Percentiles rank a stretch among this genome's conserved stretches.
phyloP scores from a whole-genome alignment of 2,329 filamentous ascomycete genomes.

The Clarireedia sp. region DNA sequence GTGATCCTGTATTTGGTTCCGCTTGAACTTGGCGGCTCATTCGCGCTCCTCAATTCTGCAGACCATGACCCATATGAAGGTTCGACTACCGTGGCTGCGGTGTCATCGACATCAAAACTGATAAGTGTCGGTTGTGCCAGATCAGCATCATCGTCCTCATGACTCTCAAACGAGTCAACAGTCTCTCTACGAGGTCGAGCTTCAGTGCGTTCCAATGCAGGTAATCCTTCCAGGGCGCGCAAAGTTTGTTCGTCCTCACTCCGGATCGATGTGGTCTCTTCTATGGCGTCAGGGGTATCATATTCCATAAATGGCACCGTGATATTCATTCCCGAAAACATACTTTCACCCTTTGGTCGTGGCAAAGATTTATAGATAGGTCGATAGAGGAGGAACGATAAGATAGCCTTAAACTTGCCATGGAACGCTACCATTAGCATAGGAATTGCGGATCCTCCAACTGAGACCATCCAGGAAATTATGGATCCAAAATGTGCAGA shows the following conservation, averaged over 20 bases:
- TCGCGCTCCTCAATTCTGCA: constrained; percentile 29
- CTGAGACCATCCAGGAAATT: constrained; percentile 13
- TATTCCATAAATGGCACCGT: constrained; percentile 17
- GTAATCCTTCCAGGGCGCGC: constrained; percentile 26
- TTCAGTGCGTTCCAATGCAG: constrained; percentile 15
- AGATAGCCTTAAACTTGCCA: constrained; percentile 19
- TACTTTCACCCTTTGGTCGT: constrained; percentile 24
- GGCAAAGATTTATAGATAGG: constrained; percentile 27
- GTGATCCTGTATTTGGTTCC: constrained; percentile 25
- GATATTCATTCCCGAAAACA: constrained; percentile 20
- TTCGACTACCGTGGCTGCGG: constrained; percentile 12
- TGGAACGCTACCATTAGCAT: constrained; percentile 21
- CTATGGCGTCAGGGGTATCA: constrained; percentile 18
- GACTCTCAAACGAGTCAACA: constrained; percentile 23
- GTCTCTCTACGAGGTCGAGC: constrained; percentile 12
- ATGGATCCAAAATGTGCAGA: constrained; percentile 12
- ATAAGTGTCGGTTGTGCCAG: constrained; percentile 27
- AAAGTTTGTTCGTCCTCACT: constrained; percentile 24
- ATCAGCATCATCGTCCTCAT: constrained; percentile 27
- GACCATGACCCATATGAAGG: constrained; percentile 26
- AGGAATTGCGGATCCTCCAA: constrained; percentile 20
- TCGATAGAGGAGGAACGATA: constrained; percentile 22
- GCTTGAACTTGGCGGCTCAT: constrained; percentile 23
- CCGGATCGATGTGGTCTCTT: constrained; percentile 8
- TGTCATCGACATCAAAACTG: constrained; percentile 30